Evolutionary conservation across 352 stramenopile species (phyloP), one percentile per base, ranked within the genome.

Genomic region (Globisporangium nunn): DNA sequence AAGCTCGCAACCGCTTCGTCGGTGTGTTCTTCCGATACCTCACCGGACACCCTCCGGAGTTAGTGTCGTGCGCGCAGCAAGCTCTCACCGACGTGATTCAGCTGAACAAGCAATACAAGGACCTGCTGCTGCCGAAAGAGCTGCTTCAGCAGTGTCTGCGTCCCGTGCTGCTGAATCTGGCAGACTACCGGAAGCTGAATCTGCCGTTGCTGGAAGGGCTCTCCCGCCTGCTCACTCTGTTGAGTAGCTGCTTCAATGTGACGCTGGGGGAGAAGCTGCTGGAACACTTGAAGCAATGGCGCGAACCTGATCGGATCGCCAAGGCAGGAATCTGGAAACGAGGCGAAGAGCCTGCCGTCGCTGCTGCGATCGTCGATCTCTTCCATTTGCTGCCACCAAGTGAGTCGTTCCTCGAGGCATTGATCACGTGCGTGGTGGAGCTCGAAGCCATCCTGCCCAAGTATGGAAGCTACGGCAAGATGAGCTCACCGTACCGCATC

Each of bases 191-290:
- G 23, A 98, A 98, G 58, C 81, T 99, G n/a, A 98, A 96, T 43
- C 64, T 98, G 18, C 87, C 89, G n/a, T 64, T 99, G 8, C 68
- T 99, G 5, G 85, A 97, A 67, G 96, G 93, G 2, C 73, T 99
- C 6, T 90, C 88, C 15, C 79, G 92, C 31, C 70, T 99, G 37
- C 68, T 99, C 6, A 94, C 85, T 4, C 71, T 99, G 0, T 72
- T 99, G 1, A 97, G 90, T 56, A 97, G 85, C 45, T 98, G 95
- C 76, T 99, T 99, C 61, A 99, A 99, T 55, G 95, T 98, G 39
- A 98, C 94, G 12, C 73, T 99, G 0, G 96, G 95, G 6, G 96
- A 99, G 62, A 99, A 99, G 65, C 65, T 99, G 33, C 67, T 99
- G 1, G 96, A 99, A 58, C 96, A 98, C 63, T 65, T 98, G 14